Conservation (phyloP, 345 rosid genomes). For the Linum lewisii region DNA sequence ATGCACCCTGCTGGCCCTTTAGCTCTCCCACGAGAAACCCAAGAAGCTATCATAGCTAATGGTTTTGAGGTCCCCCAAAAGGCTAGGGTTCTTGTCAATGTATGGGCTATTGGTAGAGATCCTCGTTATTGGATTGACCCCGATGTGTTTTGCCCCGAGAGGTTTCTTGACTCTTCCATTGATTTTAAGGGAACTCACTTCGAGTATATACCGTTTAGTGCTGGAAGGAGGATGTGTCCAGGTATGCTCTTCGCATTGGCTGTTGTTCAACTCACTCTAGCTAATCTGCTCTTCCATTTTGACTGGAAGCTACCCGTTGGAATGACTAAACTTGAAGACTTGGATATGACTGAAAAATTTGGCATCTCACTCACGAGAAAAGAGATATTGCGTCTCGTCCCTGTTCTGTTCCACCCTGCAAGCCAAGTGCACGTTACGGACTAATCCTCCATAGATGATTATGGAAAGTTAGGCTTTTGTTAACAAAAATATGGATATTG, state of each 20-base stretch:
- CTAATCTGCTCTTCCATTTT: background rate
- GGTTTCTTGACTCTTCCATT: background rate
- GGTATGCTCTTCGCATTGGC: background rate
- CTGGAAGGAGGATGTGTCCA: background rate
- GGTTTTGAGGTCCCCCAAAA: background rate
- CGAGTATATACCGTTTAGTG: background rate
- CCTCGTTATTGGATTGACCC: background rate
- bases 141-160: background rate
- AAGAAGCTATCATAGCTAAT: background rate
- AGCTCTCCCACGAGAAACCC: slow-evolving; percentile 2
- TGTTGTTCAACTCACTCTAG: background rate
- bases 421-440: no score
- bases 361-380: background rate
- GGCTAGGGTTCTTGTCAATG: slow-evolving; percentile 10
- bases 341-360: background rate
- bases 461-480: no score
- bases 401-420: no score
- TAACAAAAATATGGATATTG: no score
- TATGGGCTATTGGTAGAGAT: background rate
- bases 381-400: background rate
- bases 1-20: slow-evolving; percentile 8
- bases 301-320: background rate
- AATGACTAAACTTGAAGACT: background rate
- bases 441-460: no score
- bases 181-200: background rate